These are phyloP conservation scores for Protomyces macrosporus DNA, from an alignment of 1,139 yeast species.

Conservation along the genomic window DNA sequence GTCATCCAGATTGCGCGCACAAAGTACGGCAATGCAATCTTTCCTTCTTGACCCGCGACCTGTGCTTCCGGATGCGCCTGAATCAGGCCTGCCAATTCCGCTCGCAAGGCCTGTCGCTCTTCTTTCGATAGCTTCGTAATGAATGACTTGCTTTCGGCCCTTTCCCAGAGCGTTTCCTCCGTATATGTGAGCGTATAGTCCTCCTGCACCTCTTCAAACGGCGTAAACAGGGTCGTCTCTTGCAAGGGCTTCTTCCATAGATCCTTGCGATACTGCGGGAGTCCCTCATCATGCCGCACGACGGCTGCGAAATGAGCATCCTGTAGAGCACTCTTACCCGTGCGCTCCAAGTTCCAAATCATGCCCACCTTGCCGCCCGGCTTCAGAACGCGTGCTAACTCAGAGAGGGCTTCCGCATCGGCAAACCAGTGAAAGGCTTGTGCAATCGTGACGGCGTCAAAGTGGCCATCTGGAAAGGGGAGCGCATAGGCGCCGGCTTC, in stretches of 20 bases:
- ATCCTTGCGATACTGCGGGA: conserved; percentile 57
- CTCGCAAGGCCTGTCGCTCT: conserved; percentile 41
- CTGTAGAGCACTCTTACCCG: neutral
- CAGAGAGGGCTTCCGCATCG: conserved; percentile 48
- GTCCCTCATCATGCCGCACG: conserved; percentile 40
- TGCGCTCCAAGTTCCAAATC: conserved; percentile 50
- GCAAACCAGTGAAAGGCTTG: conserved; percentile 71
- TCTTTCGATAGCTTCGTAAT: conserved; percentile 47
- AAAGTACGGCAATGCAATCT: conserved; percentile 11
- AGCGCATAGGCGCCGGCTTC: conserved; percentile 49
- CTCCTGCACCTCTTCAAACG: conserved; percentile 40
- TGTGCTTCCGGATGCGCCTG: conserved; percentile 20
- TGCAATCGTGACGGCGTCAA: conserved; percentile 55
- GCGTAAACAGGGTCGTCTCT: conserved; percentile 36
- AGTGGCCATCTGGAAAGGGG: conserved; percentile 47
- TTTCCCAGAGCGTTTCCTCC: conserved; percentile 44
- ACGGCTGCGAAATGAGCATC: conserved; percentile 43
- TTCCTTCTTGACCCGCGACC: neutral
- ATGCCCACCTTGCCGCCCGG: conserved; percentile 50
- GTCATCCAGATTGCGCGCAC: conserved; percentile 12
- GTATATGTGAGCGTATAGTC: conserved; percentile 35
- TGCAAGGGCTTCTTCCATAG: conserved; percentile 48
- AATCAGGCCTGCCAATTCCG: conserved; percentile 39
- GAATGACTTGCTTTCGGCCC: conserved; percentile 58
- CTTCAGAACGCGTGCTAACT: conserved; percentile 51